These are phyloP conservation scores for Acanthamoeba sp. DNA, from an alignment of 208 protist genomes.

Conservation along the genomic window DNA sequence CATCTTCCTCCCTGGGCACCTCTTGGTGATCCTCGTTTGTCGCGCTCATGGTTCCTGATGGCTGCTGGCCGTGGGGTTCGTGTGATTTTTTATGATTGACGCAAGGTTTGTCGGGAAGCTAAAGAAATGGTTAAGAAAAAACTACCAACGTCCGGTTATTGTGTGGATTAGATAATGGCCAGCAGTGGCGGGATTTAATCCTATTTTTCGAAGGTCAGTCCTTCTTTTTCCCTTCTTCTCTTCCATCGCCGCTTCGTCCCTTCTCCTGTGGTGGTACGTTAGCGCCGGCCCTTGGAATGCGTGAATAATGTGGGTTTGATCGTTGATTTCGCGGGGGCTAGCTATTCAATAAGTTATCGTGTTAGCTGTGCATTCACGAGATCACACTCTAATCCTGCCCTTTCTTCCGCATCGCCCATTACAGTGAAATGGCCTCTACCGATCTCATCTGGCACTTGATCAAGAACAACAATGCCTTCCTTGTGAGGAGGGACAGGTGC, in stretches of 20 bases:
- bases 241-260: constrained; percentile 45
- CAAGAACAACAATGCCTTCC: constrained; percentile 77
- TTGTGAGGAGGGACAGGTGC: constrained; percentile 36
- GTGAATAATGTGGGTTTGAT: neutral
- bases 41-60: neutral
- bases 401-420: too few species aligned
- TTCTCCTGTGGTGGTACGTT: neutral
- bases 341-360: too few species aligned
- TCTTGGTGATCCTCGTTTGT: neutral
- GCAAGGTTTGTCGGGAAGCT: neutral
- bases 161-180: neutral
- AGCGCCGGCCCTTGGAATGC: neutral
- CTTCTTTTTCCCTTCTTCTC: constrained; percentile 39
- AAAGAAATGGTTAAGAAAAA: neutral
- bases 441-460: constrained; percentile 79
- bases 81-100: too few species aligned
- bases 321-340: too few species aligned
- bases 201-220: constrained; percentile 13
- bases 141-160: neutral
- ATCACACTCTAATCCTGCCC: too few species aligned
- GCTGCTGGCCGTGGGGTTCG: too few species aligned
- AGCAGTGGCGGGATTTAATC: neutral
- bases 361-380: too few species aligned
- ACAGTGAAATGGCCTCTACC: constrained; percentile 64
- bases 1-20: neutral